Evolutionary conservation across 768 basidiomycete species (phyloP).

Genomic region (Solioccasus polychromus): DNA sequence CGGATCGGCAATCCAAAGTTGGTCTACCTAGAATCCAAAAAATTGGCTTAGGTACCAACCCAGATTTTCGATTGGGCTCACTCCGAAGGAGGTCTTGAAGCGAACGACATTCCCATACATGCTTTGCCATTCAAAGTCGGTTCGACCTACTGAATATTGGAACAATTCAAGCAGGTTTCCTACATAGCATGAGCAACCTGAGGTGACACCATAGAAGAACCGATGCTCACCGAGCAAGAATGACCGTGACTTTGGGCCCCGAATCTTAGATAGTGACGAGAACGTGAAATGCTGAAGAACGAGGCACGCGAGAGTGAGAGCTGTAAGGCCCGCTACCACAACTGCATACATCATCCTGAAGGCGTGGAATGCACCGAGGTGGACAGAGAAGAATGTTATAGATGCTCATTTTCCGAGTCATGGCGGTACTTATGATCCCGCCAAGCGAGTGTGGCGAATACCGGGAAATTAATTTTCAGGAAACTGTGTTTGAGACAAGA

Average conservation of each 20-base stretch:
- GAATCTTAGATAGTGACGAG: slow-evolving; percentile 5
- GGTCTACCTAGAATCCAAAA: slow-evolving; percentile 34
- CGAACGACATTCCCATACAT: not conserved
- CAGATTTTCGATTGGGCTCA: not conserved
- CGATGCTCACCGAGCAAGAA: slow-evolving; percentile 5
- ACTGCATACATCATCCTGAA: too few species aligned
- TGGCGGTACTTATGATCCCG: too few species aligned
- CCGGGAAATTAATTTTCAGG: too few species aligned
- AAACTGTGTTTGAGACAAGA: too few species aligned
- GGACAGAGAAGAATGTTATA: too few species aligned
- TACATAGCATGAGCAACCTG: not conserved
- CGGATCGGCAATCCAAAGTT: slow-evolving; percentile 45
- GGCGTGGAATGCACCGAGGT: too few species aligned
- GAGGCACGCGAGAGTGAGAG: too few species aligned
- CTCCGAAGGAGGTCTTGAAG: not conserved
- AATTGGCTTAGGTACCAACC: not conserved
- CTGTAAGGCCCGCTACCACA: too few species aligned
- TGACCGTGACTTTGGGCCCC: slow-evolving; percentile 7
- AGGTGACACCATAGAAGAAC: too few species aligned
- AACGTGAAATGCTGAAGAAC: not conserved
- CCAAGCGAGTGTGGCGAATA: too few species aligned
- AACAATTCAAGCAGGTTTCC: not conserved
- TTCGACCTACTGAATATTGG: not conserved
- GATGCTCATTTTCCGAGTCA: too few species aligned
- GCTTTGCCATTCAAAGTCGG: not conserved